Evolutionary conservation across 208 protist species (phyloP).

Genomic region (Wallacemonas collosoma): DNA sequence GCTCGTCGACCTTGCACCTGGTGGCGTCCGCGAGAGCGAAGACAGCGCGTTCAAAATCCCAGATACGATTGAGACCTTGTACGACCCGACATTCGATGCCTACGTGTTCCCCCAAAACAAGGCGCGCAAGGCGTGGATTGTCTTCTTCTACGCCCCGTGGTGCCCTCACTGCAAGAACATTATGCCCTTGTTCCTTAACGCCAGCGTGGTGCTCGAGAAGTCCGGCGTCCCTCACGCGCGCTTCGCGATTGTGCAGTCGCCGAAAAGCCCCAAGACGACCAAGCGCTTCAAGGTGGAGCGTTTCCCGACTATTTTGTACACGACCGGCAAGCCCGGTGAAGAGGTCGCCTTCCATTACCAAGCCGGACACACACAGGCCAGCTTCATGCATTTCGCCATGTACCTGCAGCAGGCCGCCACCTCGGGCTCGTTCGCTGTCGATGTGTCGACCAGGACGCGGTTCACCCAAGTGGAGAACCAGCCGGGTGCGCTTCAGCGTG

Average conservation of each 20-base stretch:
- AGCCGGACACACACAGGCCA: slow-evolving; percentile 45
- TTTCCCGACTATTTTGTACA: slow-evolving; percentile 84
- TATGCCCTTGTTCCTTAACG: slow-evolving; percentile 75
- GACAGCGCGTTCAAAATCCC: slow-evolving; percentile 32
- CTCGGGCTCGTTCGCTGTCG: slow-evolving; percentile 62
- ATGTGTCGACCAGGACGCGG: slow-evolving; percentile 41
- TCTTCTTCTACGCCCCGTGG: slow-evolving; percentile 86
- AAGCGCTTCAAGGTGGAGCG: slow-evolving; percentile 55
- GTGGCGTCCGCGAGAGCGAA: slow-evolving; percentile 20
- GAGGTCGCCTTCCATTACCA: slow-evolving; percentile 55
- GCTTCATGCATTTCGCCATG: slow-evolving; percentile 63
- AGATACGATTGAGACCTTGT: slow-evolving; percentile 36
- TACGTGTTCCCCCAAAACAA: slow-evolving; percentile 52
- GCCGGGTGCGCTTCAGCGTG: slow-evolving; percentile 29
- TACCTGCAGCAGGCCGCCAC: slow-evolving; percentile 49
- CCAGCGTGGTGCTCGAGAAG: slow-evolving; percentile 39
- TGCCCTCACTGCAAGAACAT: slow-evolving; percentile 80
- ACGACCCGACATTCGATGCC: slow-evolving; percentile 62
- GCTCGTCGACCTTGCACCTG: slow-evolving; percentile 21
- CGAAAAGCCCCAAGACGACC: slow-evolving; percentile 40
- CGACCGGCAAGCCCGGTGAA: slow-evolving; percentile 48
- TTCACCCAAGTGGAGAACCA: slow-evolving; percentile 49
- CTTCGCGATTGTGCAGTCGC: slow-evolving; percentile 67
- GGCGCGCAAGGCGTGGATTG: slow-evolving; percentile 52
- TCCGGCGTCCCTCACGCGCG: slow-evolving; percentile 36